These are phyloP conservation scores for Extremus antarcticus DNA, from an alignment of 495 filamentous ascomycete species.

Conservation along the genomic window DNA sequence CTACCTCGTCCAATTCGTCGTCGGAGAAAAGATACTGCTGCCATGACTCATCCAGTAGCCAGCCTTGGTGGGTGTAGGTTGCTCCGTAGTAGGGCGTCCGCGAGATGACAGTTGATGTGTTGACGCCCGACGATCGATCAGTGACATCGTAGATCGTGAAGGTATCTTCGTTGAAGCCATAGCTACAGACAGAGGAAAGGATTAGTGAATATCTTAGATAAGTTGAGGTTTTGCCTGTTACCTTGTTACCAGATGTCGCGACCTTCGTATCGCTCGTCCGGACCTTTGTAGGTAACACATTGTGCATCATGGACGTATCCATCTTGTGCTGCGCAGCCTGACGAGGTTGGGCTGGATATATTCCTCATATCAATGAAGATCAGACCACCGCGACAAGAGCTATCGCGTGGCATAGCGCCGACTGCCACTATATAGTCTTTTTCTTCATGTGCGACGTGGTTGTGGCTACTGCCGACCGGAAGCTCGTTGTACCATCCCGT, in stretches of 20 bases:
- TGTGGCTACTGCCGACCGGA: slow-evolving; percentile 12
- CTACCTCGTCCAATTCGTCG: slow-evolving; percentile 50
- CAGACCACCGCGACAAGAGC: slow-evolving; percentile 4
- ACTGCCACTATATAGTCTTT: slow-evolving; percentile 6
- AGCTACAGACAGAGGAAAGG: no score
- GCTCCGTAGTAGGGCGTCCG: slow-evolving; percentile 46
- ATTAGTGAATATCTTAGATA: no score
- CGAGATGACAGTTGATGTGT: slow-evolving; percentile 38
- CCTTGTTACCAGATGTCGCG: slow-evolving; percentile 53
- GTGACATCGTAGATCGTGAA: slow-evolving; percentile 44
- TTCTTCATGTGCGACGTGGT: slow-evolving; percentile 10
- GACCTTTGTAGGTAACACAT: slow-evolving; percentile 44
- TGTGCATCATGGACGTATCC: slow-evolving; percentile 18
- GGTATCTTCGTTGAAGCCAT: slow-evolving; percentile 45
- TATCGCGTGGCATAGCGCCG: slow-evolving; percentile 6
- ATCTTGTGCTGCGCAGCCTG: slow-evolving; percentile 11
- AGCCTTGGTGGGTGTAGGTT: slow-evolving; percentile 52
- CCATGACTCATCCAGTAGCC: slow-evolving; percentile 42
- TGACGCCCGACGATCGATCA: slow-evolving; percentile 31
- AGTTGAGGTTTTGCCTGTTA: no score
- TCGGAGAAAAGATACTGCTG: slow-evolving; percentile 48
- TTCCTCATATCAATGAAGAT: slow-evolving; percentile 12
- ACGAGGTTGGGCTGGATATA: slow-evolving; percentile 8
- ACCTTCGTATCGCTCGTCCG: slow-evolving; percentile 40
- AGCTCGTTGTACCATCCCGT: slow-evolving; percentile 8